Conservation (phyloP, 2,329 filamentous ascomycete species). For the Fusarium anguioides region DNA sequence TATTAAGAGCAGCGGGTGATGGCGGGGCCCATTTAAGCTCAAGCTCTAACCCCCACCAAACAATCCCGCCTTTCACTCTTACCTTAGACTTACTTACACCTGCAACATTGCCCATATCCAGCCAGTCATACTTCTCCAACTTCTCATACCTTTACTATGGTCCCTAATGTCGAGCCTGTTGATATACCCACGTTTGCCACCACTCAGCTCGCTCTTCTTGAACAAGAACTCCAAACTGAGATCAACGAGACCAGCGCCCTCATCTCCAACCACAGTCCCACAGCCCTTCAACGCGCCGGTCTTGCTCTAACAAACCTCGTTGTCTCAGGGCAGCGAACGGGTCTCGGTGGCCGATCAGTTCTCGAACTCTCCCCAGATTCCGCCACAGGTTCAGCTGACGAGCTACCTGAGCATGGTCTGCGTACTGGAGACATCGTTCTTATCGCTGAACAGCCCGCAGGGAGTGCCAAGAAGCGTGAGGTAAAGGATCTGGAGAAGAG, state of each 20-base stretch:
- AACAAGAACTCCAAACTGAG: constrained; percentile 77
- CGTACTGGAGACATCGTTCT: constrained; percentile 82
- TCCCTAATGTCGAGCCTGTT: constrained; percentile 55
- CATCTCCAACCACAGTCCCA: constrained; percentile 74
- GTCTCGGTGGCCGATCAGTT: constrained; percentile 90
- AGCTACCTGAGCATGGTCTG: constrained; percentile 80
- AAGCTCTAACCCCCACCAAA: constrained; percentile 6
- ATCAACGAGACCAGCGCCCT: constrained; percentile 75
- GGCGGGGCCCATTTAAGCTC: constrained; percentile 38
- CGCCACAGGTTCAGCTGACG: constrained; percentile 65
- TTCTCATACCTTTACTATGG: constrained; percentile 45
- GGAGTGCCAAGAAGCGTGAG: constrained; percentile 77
- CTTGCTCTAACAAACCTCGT: constrained; percentile 81
- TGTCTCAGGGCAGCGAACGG: constrained; percentile 82
- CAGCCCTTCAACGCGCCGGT: constrained; percentile 78
- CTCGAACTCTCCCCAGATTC: constrained; percentile 81
- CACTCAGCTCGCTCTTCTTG: constrained; percentile 77
- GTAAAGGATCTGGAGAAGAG: constrained; percentile 76
- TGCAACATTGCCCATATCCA: background rate
- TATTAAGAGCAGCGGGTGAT: constrained; percentile 13
- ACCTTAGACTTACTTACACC: constrained; percentile 15
- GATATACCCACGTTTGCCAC: constrained; percentile 76
- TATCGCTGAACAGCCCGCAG: constrained; percentile 78
- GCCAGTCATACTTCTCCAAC: background rate
- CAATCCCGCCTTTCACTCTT: constrained; percentile 28